These are phyloP conservation scores for Detonula confervacea DNA, from an alignment of 352 stramenopile species.

Conservation along the genomic window DNA sequence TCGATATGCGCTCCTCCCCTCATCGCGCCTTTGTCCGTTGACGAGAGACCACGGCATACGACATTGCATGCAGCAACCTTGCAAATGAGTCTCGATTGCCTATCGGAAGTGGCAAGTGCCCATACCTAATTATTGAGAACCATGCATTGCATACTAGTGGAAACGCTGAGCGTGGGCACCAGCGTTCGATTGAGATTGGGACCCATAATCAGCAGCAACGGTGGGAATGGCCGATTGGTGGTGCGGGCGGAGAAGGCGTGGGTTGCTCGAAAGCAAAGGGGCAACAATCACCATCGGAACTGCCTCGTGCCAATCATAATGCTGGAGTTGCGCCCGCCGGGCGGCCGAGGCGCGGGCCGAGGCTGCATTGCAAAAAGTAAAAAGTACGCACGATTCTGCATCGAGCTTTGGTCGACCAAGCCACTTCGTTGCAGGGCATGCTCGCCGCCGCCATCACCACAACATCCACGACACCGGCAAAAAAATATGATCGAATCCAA, in stretches of 20 bases:
- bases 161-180: slow-evolving; percentile 13
- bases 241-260: slow-evolving; percentile 30
- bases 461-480: no score
- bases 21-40: no score
- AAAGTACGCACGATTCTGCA: slow-evolving; percentile 34
- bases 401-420: slow-evolving; percentile 38
- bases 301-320: no score
- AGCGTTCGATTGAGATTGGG: slow-evolving; percentile 40
- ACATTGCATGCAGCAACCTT: background rate
- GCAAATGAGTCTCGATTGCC: background rate
- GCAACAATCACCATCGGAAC: no score
- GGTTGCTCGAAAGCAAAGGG: slow-evolving; percentile 1
- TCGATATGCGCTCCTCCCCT: slow-evolving; percentile 39
- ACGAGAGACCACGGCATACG: background rate
- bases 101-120: slow-evolving; percentile 11
- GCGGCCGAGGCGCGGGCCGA: no score
- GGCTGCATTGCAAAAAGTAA: slow-evolving; percentile 33
- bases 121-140: slow-evolving; percentile 27
- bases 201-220: background rate
- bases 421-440: slow-evolving; percentile 13
- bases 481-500: no score
- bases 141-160: slow-evolving; percentile 7
- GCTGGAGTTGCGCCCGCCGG: background rate
- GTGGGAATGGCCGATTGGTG: slow-evolving; percentile 13
- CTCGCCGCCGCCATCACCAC: background rate